These are phyloP conservation scores for Tylopilus sp. DNA, from an alignment of 1,284 basidiomycete species.

Conservation along the genomic window DNA sequence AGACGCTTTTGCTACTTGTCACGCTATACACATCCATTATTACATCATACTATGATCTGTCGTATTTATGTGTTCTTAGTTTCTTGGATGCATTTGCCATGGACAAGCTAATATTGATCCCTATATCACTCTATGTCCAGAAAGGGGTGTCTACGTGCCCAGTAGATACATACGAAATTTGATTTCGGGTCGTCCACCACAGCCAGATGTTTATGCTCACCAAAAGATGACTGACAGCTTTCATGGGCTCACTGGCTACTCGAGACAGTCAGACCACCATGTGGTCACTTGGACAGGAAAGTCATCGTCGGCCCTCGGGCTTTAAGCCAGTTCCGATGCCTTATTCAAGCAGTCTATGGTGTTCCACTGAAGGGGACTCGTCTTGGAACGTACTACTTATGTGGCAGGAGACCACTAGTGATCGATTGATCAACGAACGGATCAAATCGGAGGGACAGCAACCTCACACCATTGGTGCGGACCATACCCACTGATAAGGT, in stretches of 20 bases:
- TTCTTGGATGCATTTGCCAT: neutral
- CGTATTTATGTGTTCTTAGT: constrained; percentile 1
- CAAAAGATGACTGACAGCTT: no score
- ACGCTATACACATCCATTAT: constrained; percentile 2
- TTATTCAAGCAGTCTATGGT: neutral
- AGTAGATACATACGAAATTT: no score
- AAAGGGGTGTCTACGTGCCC: no score
- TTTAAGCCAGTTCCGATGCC: no score
- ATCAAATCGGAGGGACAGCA: neutral
- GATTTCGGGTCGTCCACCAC: no score
- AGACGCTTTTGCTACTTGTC: constrained; percentile 11
- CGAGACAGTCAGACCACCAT: no score
- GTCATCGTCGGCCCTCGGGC: no score
- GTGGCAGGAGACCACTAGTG: neutral
- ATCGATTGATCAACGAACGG: neutral
- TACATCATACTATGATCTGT: neutral
- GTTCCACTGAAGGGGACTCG: neutral
- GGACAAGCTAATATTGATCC: neutral
- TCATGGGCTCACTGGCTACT: no score
- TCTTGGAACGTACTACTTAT: neutral
- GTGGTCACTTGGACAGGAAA: no score
- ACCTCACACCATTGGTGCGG: neutral
- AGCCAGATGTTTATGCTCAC: no score
- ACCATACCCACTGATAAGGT: neutral
- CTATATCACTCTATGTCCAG: no score